Percentiles rank a stretch among this genome's conserved stretches.
phyloP scores from a whole-genome alignment of 73 alveolate genomes.

The Paramecium sonneborni region DNA sequence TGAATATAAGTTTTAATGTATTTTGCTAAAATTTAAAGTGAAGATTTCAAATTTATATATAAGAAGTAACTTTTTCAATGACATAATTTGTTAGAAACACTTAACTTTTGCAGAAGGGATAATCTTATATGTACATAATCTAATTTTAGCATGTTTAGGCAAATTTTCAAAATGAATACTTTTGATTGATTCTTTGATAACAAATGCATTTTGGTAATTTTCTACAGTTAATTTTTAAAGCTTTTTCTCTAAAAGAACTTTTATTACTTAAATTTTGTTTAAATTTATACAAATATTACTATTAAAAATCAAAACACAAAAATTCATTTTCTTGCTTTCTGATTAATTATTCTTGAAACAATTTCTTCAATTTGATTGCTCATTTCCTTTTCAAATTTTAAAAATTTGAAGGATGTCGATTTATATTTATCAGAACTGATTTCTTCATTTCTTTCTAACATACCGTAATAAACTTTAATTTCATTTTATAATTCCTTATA shows the following conservation, averaged over 20 bases:
- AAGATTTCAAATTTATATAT: constrained; percentile 14
- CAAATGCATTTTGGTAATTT: constrained; percentile 7
- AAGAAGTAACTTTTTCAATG: constrained; percentile 7
- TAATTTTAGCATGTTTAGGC: not conserved
- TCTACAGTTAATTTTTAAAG: not conserved
- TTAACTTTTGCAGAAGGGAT: not conserved
- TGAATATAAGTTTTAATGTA: constrained; percentile 24
- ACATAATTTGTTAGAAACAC: constrained; percentile 24
- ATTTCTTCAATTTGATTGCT: not conserved
- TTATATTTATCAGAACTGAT: not conserved
- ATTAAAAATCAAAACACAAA: not conserved
- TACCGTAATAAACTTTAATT: too few relatives aligned
- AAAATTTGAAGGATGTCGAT: too few relatives aligned
- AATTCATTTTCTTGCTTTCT: not conserved
- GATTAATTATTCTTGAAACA: not conserved
- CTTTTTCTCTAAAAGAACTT: not conserved
- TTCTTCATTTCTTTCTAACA: not conserved
- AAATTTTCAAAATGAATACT: not conserved
- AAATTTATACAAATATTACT: not conserved
- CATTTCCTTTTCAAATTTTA: not conserved
- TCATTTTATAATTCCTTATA: too few relatives aligned
- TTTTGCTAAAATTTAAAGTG: constrained; percentile 40
- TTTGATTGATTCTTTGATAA: not conserved
- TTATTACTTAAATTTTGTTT: not conserved
- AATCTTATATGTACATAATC: constrained; percentile 34